Evolutionary conservation across 306 rosid genomes (phyloP).

Genomic region (Vachellia pachyceras): DNA sequence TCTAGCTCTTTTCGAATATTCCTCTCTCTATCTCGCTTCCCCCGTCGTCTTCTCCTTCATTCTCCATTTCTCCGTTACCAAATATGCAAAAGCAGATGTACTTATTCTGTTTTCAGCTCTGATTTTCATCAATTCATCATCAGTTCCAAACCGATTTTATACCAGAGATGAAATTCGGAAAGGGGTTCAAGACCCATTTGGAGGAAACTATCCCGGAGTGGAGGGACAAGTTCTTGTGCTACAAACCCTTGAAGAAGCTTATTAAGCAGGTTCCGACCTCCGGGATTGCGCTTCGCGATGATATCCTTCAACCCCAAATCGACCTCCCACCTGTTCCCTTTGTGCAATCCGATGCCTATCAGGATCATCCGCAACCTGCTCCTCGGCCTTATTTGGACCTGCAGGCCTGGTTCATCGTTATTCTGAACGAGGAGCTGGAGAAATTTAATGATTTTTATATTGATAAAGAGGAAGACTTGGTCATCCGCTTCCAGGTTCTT

Average conservation of each 20-base stretch:
- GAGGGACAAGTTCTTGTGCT: conserved; percentile 96
- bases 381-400: conserved; percentile 38
- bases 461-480: conserved; percentile 91
- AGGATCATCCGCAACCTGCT: conserved; percentile 6
- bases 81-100: neutral
- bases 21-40: neutral
- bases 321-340: conserved; percentile 9
- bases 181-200: conserved; percentile 81
- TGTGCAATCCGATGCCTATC: neutral
- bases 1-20: neutral
- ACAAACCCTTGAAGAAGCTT: conserved; percentile 87
- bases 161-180: conserved; percentile 83
- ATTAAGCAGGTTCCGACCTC: conserved; percentile 58
- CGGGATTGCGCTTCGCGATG: neutral
- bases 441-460: conserved; percentile 89
- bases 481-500: conserved; percentile 88
- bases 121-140: neutral
- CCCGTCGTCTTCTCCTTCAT: neutral
- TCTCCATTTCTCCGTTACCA: neutral
- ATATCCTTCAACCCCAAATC: conserved; percentile 34
- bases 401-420: conserved; percentile 77
- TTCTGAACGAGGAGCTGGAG: conserved; percentile 79
- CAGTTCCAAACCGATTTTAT: neutral
- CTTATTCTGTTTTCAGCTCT: conserved; percentile 6
- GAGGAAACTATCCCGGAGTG: conserved; percentile 96